phyloP scores from a whole-genome alignment of 345 rosid genomes.

The Theobroma cacao region DNA sequence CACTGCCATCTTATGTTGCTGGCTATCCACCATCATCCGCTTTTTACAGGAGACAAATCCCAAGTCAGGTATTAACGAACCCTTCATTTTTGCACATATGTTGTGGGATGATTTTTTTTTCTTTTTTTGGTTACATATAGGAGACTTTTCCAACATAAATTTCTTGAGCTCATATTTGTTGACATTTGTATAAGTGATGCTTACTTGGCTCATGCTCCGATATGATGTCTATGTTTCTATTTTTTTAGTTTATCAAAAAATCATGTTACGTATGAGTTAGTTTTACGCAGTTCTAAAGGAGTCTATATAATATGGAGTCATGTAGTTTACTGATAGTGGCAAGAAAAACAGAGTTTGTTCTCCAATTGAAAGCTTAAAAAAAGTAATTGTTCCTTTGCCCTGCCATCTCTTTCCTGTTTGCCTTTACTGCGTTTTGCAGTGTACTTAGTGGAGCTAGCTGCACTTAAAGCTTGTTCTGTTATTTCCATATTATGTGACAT shows the following conservation, averaged over 20 bases:
- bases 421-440: neutral
- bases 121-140: neutral
- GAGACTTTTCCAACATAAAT: neutral
- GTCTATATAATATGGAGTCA: neutral
- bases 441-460: neutral
- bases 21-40: slow-evolving; percentile 53
- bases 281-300: neutral
- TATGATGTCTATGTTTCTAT: neutral
- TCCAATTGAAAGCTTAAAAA: neutral
- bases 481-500: neutral
- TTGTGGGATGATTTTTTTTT: neutral
- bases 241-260: neutral
- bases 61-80: slow-evolving; percentile 70
- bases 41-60: slow-evolving; percentile 77
- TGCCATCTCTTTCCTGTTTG: neutral
- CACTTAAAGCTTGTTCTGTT: neutral
- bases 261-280: neutral
- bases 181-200: neutral
- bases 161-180: neutral
- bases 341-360: neutral
- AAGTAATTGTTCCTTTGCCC: neutral
- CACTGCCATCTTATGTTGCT: slow-evolving; percentile 55
- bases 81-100: neutral
- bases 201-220: neutral
- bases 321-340: neutral